Evolutionary conservation across 2,329 filamentous ascomycete genomes (phyloP).

Genomic region (Fusarium scirpi): DNA sequence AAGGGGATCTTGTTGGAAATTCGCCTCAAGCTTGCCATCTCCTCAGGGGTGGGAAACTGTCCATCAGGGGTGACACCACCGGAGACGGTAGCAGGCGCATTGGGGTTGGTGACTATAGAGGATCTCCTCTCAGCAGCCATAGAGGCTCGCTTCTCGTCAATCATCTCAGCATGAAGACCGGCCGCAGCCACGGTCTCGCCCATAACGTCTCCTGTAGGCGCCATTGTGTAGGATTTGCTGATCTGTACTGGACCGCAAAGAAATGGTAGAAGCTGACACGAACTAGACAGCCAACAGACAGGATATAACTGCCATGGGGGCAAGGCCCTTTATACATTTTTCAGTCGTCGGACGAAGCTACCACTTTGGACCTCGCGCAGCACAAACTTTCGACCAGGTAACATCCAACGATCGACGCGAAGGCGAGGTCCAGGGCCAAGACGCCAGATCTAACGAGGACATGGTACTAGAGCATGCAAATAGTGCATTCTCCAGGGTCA

Average conservation of each 20-base stretch:
- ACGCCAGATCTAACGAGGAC: constrained; percentile 24
- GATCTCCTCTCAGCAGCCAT: constrained; percentile 48
- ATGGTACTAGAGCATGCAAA: constrained; percentile 4
- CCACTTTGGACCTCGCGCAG: constrained; percentile 11
- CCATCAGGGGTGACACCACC: constrained; percentile 12
- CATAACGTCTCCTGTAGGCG: constrained; percentile 49
- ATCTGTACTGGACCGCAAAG: constrained; percentile 3
- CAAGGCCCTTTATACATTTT: constrained; percentile 26
- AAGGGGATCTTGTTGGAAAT: constrained; percentile 69
- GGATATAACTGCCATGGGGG: neutral
- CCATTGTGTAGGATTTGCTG: constrained; percentile 39
- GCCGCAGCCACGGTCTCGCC: constrained; percentile 53
- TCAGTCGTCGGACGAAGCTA: constrained; percentile 12
- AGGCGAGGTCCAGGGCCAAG: constrained; percentile 12
- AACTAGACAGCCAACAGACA: neutral
- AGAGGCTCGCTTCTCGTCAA: constrained; percentile 50
- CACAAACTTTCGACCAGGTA: neutral
- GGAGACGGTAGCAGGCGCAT: neutral
- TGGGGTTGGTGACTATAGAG: constrained; percentile 38
- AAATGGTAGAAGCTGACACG: constrained; percentile 5
- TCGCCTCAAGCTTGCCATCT: constrained; percentile 64
- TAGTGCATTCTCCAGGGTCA: constrained; percentile 7
- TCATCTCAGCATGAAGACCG: constrained; percentile 44
- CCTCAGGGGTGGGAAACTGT: constrained; percentile 48
- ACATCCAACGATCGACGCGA: constrained; percentile 24